These are phyloP conservation scores for Polysphondylium violaceum DNA, from an alignment of 78 protist species.

Conservation along the genomic window DNA sequence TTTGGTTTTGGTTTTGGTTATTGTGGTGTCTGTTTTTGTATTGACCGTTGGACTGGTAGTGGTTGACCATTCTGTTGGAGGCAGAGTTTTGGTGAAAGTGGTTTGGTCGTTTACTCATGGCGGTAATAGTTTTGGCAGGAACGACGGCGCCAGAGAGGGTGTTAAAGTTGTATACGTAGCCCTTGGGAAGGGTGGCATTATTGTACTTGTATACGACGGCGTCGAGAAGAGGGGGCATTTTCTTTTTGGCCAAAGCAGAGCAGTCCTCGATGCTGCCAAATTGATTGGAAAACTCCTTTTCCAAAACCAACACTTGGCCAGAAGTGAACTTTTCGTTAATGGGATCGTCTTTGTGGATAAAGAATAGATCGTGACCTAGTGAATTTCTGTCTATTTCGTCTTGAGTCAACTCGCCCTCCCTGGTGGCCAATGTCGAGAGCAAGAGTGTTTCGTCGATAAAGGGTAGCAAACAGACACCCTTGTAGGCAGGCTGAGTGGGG, in stretches of 20 bases:
- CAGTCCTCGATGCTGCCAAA: background rate
- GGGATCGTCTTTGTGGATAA: slow-evolving; percentile 1
- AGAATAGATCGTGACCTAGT: slow-evolving; percentile 24
- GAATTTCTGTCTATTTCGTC: slow-evolving; percentile 72
- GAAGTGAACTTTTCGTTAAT: background rate
- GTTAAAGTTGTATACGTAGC: slow-evolving; percentile 2
- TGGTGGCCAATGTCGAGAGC: slow-evolving; percentile 10
- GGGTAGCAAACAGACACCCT: slow-evolving; percentile 95
- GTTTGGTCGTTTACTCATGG: too few species aligned
- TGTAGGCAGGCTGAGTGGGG: slow-evolving; percentile 78
- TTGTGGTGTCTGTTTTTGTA: too few species aligned
- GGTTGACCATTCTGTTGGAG: slow-evolving; percentile 62
- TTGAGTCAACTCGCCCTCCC: slow-evolving; percentile 31
- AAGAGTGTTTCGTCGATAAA: slow-evolving; percentile 94
- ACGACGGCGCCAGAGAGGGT: slow-evolving; percentile 9
- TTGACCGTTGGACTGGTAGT: slow-evolving; percentile 14
- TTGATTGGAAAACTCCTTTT: background rate
- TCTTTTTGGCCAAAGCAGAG: background rate
- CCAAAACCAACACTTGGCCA: background rate
- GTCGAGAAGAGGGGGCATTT: slow-evolving; percentile 23
- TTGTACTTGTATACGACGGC: slow-evolving; percentile 5
- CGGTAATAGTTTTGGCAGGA: slow-evolving; percentile 6
- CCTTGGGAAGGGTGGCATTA: slow-evolving; percentile 31
- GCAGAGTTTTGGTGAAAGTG: slow-evolving; percentile 54
- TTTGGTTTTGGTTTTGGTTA: too few species aligned